These are phyloP conservation scores for Pecoramyces ruminantium DNA, from an alignment of 192 early-diverging fungal genomes.

Conservation along the genomic window DNA sequence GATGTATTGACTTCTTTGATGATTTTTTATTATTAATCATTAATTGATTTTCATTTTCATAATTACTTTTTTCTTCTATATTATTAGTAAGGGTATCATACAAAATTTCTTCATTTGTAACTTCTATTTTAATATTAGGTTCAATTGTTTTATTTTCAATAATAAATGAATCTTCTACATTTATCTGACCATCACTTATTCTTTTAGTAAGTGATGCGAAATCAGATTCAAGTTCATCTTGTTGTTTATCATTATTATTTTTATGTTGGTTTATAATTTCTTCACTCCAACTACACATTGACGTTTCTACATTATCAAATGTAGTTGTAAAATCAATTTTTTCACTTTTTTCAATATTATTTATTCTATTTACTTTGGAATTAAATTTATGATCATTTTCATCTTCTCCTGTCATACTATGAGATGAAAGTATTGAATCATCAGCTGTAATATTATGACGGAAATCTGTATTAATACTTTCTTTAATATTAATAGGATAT, in stretches of 20 bases:
- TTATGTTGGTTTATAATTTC: not conserved
- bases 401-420: not conserved
- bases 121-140: not conserved
- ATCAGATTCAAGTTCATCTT: not conserved
- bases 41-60: not conserved
- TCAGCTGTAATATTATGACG: not conserved
- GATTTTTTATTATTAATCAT: not conserved
- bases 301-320: not conserved
- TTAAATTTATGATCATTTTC: not conserved
- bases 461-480: too few relatives aligned
- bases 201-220: not conserved
- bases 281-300: not conserved
- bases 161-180: not conserved
- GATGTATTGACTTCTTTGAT: not conserved
- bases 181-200: not conserved
- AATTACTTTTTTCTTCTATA: not conserved
- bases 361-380: not conserved
- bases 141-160: not conserved
- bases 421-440: not conserved
- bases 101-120: not conserved
- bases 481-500: not conserved
- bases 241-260: not conserved
- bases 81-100: not conserved
- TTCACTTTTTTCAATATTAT: not conserved
- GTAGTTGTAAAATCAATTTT: not conserved